These are phyloP conservation scores for Lasiodiplodia sp. DNA, from an alignment of 2,329 filamentous ascomycete genomes.

Conservation along the genomic window DNA sequence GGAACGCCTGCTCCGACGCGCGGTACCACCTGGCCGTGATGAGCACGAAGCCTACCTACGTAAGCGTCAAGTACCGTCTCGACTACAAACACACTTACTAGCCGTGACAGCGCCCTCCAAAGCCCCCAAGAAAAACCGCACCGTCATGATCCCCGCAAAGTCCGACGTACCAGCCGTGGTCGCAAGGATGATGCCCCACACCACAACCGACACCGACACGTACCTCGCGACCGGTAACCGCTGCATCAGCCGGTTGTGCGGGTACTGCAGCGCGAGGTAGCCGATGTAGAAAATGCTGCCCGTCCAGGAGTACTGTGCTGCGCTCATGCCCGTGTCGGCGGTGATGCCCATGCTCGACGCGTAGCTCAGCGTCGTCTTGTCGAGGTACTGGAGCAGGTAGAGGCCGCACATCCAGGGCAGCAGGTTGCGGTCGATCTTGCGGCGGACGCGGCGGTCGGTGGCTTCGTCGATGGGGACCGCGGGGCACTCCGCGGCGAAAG, in stretches of 20 bases:
- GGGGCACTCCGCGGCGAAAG: background rate
- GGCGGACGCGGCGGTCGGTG: slow-evolving; percentile 44
- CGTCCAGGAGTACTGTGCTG: slow-evolving; percentile 61
- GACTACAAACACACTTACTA: background rate
- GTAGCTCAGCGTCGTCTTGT: slow-evolving; percentile 68
- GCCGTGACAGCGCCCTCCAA: slow-evolving; percentile 68
- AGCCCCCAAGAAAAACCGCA: slow-evolving; percentile 71
- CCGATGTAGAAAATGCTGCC: slow-evolving; percentile 63
- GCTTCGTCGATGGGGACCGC: background rate
- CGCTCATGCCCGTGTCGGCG: slow-evolving; percentile 55
- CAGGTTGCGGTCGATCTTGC: slow-evolving; percentile 59
- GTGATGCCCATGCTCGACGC: slow-evolving; percentile 70
- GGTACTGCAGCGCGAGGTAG: background rate
- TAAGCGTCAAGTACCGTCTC: no score
- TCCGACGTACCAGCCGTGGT: slow-evolving; percentile 15
- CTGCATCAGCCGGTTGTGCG: slow-evolving; percentile 13
- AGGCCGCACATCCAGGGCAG: slow-evolving; percentile 65
- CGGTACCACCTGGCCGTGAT: slow-evolving; percentile 70
- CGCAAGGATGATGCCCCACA: slow-evolving; percentile 51
- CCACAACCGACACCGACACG: slow-evolving; percentile 51
- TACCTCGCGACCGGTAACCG: background rate
- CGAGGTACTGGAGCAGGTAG: slow-evolving; percentile 69
- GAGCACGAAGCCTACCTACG: slow-evolving; percentile 46
- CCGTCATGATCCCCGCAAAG: slow-evolving; percentile 49
- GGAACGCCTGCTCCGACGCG: slow-evolving; percentile 62